Evolutionary conservation across 177 flowering plant genomes (phyloP), one percentile per base, ranked within the genome.

Genomic region (Vitis hybrid): DNA sequence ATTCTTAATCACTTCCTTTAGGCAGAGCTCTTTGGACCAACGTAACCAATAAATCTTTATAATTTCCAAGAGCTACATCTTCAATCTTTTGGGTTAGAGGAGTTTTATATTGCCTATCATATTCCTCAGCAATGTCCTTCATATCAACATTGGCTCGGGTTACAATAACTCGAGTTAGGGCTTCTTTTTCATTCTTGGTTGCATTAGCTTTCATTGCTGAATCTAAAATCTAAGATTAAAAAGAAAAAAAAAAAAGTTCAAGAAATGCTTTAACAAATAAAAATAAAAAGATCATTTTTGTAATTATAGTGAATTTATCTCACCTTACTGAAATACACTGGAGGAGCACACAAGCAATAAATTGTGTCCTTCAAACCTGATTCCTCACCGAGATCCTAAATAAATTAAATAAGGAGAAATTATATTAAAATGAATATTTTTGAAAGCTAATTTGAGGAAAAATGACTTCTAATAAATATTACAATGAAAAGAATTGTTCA

Each of bases 21-120:
- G 1, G 1, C 67, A 60, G 74, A 21, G 21, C 82, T 75, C 83
- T 83, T 50, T 82, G 83, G 52, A 84, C 21, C 79, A 91, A 77
- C 13, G 89, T 70, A 32, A 90, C 83, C 85, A 93, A 73, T 79
- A 91, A 85, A 19, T 91, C 93, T 77, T 79, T 90, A n/a, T n/a
- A n/a, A n/a, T n/a, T n/a, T n/a, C n/a, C n/a, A n/a, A n/a, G n/a
- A n/a, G n/a, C n/a, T n/a, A n/a, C n/a, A n/a, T n/a, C n/a, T n/a
- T n/a, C n/a, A n/a, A n/a, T n/a, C n/a, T n/a, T n/a, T n/a, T n/a
- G n/a, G n/a, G n/a, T n/a, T n/a, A n/a, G n/a, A n/a, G n/a, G n/a
- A n/a, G n/a, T n/a, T n/a, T n/a, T n/a, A n/a, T n/a, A n/a, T n/a
- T n/a, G n/a, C n/a, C n/a, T n/a, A n/a, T n/a, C n/a, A n/a, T n/a